phyloP scores from a whole-genome alignment of 371 early-diverging fungal genomes.

The Neoconidiobolus thromboides region DNA sequence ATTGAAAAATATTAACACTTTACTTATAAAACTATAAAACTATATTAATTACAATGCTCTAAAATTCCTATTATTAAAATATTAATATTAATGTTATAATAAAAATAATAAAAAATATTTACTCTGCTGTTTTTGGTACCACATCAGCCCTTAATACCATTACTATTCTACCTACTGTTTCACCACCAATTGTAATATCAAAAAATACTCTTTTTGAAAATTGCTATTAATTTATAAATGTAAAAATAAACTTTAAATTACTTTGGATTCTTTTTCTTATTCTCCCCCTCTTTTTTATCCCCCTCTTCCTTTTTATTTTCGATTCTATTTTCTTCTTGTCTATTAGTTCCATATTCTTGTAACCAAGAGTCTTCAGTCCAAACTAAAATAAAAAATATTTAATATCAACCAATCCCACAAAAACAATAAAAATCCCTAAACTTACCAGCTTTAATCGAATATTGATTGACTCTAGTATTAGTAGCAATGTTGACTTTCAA shows the following conservation, averaged over 20 bases:
- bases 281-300: not conserved
- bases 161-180: conserved; percentile 58
- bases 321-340: not conserved
- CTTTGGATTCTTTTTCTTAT: not conserved
- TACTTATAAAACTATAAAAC: not conserved
- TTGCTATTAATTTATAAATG: not conserved
- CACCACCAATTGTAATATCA: conserved; percentile 59
- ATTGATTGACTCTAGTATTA: conserved; percentile 35
- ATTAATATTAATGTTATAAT: not conserved
- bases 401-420: not conserved
- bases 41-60: conserved; percentile 24
- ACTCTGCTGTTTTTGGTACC: conserved; percentile 85
- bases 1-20: not conserved
- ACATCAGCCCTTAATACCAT: conserved; percentile 78
- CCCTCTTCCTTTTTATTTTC: not conserved
- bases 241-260: not conserved
- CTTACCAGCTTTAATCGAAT: conserved; percentile 36
- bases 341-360: conserved; percentile 6
- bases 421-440: not conserved
- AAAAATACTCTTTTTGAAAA: conserved; percentile 23
- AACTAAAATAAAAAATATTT: conserved; percentile 5
- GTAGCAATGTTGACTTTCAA: conserved; percentile 75
- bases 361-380: conserved; percentile 13
- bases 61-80: conserved; percentile 50
- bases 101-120: not conserved